phyloP scores from a whole-genome alignment of 345 rosid species.

The Moringa oleifera region DNA sequence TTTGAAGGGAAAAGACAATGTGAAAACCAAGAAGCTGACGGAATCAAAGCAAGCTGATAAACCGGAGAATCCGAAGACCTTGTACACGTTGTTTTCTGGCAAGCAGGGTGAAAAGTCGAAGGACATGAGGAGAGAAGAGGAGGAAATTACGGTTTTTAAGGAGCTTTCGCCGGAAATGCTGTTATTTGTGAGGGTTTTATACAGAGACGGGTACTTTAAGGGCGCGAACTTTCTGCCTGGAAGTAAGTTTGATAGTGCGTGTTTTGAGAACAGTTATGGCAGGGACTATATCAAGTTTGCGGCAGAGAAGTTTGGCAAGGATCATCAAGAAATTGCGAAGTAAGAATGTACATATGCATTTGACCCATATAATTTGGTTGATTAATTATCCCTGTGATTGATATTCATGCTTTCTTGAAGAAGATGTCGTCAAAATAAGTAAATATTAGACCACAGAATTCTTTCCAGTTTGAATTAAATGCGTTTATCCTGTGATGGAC shows the following conservation, averaged over 20 bases:
- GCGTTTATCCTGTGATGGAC: too few species aligned
- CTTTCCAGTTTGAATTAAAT: too few species aligned
- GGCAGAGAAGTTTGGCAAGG: conserved; percentile 49
- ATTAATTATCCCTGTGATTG: background rate
- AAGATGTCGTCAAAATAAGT: background rate
- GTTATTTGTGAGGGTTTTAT: conserved; percentile 48
- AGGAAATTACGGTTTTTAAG: conserved; percentile 28
- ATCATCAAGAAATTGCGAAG: conserved; percentile 77
- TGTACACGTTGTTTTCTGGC: conserved; percentile 21
- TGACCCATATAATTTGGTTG: background rate
- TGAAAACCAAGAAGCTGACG: background rate
- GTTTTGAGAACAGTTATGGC: conserved; percentile 49
- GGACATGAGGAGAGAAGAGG: conserved; percentile 5
- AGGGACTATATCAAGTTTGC: conserved; percentile 58
- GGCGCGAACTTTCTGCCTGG: conserved; percentile 55
- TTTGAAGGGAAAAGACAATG: conserved; percentile 8
- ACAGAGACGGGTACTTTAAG: conserved; percentile 51
- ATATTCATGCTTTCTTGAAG: background rate
- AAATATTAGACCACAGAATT: too few species aligned
- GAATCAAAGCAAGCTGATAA: conserved; percentile 3
- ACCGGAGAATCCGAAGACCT: conserved; percentile 15
- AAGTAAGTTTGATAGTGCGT: conserved; percentile 35
- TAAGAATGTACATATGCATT: conserved; percentile 19
- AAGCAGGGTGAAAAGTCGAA: conserved; percentile 7
- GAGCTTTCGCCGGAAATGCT: conserved; percentile 50